phyloP scores from a whole-genome alignment of 768 basidiomycete species.

The Suillus subluteus region DNA sequence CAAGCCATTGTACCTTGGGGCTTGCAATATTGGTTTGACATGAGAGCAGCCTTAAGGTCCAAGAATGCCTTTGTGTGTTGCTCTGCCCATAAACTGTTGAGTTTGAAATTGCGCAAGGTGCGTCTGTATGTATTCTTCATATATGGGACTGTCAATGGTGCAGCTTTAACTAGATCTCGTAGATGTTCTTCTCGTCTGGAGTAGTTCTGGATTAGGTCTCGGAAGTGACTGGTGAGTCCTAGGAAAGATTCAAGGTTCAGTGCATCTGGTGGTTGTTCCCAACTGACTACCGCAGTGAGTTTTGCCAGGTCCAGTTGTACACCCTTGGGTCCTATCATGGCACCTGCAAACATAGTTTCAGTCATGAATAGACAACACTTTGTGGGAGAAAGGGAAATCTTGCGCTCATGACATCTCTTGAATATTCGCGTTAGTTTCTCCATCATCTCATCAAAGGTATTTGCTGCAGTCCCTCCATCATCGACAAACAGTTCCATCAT shows the following conservation, averaged over 20 bases:
- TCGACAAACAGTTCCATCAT: conserved; percentile 39
- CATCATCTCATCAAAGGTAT: conserved; percentile 35
- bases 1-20: conserved; percentile 18
- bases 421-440: neutral
- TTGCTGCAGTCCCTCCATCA: conserved; percentile 36
- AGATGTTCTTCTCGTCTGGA: conserved; percentile 35
- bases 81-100: neutral
- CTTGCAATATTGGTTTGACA: conserved; percentile 19
- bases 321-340: conserved; percentile 34
- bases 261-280: conserved; percentile 32
- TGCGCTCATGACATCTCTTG: neutral
- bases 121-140: conserved; percentile 30
- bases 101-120: conserved; percentile 24
- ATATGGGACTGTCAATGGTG: conserved; percentile 23
- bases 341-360: conserved; percentile 41
- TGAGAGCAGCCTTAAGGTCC: neutral
- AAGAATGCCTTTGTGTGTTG: neutral
- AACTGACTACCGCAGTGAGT: conserved; percentile 41
- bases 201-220: conserved; percentile 37
- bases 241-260: conserved; percentile 37
- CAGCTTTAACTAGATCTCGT: conserved; percentile 27
- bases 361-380: neutral
- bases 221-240: conserved; percentile 16
- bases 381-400: neutral
- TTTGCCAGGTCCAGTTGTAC: conserved; percentile 41